Evolutionary conservation across 257 asterid species (phyloP), one percentile per base, ranked within the genome.

Genomic region (Vinca minor): DNA sequence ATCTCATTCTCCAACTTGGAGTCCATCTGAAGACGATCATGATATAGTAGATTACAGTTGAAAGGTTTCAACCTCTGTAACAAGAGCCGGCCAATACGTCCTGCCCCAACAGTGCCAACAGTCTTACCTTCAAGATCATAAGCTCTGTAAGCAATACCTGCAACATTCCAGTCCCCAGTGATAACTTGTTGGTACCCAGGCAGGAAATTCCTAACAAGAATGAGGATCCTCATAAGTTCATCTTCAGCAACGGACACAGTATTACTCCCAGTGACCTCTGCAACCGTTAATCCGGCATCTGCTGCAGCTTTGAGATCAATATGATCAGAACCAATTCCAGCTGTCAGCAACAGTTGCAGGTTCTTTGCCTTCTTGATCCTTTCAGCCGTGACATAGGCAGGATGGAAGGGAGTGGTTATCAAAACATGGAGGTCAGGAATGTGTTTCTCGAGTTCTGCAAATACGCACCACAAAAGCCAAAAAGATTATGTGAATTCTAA

Each of bases 101-200:
- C 99, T 15, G 96, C 97, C 41, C 99, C 99, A 67, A 93, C 92
- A 7, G 99, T 93, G 62, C 99, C 99, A 60, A 93, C 96, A n/a
- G 97, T 93, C 83, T 93, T 93, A 9, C 96, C 97, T 78, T 93
- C 99, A 29, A 93, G 93, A 80, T 89, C 99, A 62, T 93, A 93
- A 52, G 99, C 87, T 56, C 97, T 77, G 78, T 93, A 48, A 60
- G 97, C 84, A 76, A 89, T 82, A 57, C 84, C 96, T 12, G 97
- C 92, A 55, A 93, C 97, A 44, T 93, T 77, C 99, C 99, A 93
- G 9, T 93, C 97, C 28, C 99, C 97, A 21, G 5, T 80, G 32
- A 86, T 80, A 47, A 89, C 94, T 78, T 89, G 99, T 69, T 89
- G 94, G 76, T 93, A 15, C 11, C 96, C 99, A 8, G 96, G 96